A percentile compares a stretch with the other conserved stretches of the same genome.
Evolutionary conservation across 1,139 yeast genomes (phyloP).

Genomic region (Yarrowia galli): DNA sequence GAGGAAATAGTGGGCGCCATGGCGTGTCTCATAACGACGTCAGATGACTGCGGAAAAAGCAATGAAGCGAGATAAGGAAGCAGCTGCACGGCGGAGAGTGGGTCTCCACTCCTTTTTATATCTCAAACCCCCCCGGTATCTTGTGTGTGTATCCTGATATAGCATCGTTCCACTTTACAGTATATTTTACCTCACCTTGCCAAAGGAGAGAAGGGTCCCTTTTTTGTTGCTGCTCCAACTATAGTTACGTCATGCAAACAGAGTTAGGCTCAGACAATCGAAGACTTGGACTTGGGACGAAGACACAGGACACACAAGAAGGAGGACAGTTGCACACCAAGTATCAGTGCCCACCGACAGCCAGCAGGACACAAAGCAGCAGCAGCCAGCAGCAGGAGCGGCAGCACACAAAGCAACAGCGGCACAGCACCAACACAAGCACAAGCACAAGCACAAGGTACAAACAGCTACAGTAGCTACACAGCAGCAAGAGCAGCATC

Average conservation of each 20-base stretch:
- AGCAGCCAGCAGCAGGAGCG: not conserved
- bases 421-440: not conserved
- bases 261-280: constrained; percentile 35
- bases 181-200: too few species aligned
- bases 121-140: not conserved
- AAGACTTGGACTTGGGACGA: constrained; percentile 15
- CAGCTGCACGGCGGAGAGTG: too few species aligned
- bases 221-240: constrained; percentile 23
- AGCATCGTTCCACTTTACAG: not conserved
- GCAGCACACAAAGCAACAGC: not conserved
- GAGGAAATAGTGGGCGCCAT: too few species aligned
- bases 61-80: too few species aligned
- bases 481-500: not conserved
- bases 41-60: too few species aligned
- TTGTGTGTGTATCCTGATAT: not conserved
- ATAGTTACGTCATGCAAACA: constrained; percentile 32
- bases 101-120: too few species aligned
- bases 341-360: not conserved
- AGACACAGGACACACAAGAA: not conserved
- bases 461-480: too few species aligned
- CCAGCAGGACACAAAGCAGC: constrained; percentile 2
- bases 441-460: not conserved
- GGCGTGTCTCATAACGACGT: too few species aligned
- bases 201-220: not conserved
- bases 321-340: constrained; percentile 3